Evolutionary conservation across 352 stramenopile genomes (phyloP).

Genomic region (Pythium volutum): DNA sequence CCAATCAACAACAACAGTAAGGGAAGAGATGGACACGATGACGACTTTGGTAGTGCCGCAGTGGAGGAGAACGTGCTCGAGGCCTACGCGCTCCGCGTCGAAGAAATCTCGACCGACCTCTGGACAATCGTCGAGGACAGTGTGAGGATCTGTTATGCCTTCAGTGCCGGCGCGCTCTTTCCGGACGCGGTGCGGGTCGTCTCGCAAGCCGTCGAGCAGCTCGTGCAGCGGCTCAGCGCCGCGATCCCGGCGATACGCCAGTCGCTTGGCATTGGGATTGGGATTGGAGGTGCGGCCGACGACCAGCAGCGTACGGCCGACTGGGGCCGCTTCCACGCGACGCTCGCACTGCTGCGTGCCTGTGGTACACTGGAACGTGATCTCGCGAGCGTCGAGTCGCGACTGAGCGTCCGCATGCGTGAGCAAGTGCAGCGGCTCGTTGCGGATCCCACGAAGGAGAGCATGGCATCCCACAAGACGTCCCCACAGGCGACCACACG

Average conservation of each 20-base stretch:
- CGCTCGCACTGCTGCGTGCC: constrained; percentile 56
- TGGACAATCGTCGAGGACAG: constrained; percentile 51
- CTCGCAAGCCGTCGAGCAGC: constrained; percentile 29
- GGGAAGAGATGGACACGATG: constrained; percentile 25
- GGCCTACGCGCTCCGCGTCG: constrained; percentile 53
- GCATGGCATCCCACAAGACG: constrained; percentile 10
- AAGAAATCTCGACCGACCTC: constrained; percentile 41
- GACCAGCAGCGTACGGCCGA: constrained; percentile 30
- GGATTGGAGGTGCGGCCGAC: not conserved
- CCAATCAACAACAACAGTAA: not conserved
- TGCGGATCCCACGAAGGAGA: not conserved
- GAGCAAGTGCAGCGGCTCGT: constrained; percentile 45
- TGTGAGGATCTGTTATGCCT: constrained; percentile 53
- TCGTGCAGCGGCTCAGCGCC: constrained; percentile 36
- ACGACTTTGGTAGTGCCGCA: constrained; percentile 22
- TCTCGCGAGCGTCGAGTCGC: constrained; percentile 43
- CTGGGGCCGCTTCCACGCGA: constrained; percentile 73
- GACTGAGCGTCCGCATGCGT: constrained; percentile 46
- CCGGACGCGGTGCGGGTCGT: constrained; percentile 51
- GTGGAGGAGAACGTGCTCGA: constrained; percentile 38
- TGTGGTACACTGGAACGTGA: constrained; percentile 52
- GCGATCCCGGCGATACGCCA: constrained; percentile 46
- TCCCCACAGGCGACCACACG: constrained; percentile 17
- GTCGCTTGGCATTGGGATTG: constrained; percentile 33
- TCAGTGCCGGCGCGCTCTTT: constrained; percentile 54